A percentile compares a stretch with the other conserved stretches of the same genome.
These are phyloP conservation scores for Lecanicillium sp. DNA, from an alignment of 2,329 filamentous ascomycete species.

Conservation along the genomic window DNA sequence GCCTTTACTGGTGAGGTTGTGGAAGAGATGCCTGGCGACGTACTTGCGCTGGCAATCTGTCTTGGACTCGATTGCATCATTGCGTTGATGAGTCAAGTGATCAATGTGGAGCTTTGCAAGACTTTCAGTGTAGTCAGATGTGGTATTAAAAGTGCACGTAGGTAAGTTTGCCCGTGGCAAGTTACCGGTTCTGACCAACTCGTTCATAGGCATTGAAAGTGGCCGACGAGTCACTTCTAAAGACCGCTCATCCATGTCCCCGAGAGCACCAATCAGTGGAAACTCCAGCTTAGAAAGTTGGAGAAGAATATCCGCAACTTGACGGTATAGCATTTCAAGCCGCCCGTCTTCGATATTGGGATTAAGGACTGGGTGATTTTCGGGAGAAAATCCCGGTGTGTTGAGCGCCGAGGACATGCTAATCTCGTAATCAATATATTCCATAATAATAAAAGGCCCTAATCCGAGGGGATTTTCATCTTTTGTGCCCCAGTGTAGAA, in stretches of 20 bases:
- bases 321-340: background rate
- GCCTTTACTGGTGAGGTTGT: background rate
- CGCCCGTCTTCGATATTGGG: background rate
- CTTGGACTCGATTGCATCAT: background rate
- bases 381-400: background rate
- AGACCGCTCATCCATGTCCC: background rate
- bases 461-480: constrained; percentile 9
- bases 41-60: constrained; percentile 1
- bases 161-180: background rate
- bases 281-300: constrained; percentile 2
- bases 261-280: background rate
- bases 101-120: background rate
- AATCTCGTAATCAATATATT: constrained; percentile 6
- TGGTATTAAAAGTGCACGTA: background rate
- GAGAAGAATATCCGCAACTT: background rate
- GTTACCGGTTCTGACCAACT: background rate
- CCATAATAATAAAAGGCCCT: constrained; percentile 11
- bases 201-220: background rate
- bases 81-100: background rate
- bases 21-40: background rate
- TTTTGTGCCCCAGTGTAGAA: constrained; percentile 10
- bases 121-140: background rate
- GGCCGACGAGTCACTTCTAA: background rate
- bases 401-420: constrained; percentile 7
- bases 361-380: background rate